Conservation (phyloP, 768 basidiomycete species). For the Boletus vermiculosoides region DNA sequence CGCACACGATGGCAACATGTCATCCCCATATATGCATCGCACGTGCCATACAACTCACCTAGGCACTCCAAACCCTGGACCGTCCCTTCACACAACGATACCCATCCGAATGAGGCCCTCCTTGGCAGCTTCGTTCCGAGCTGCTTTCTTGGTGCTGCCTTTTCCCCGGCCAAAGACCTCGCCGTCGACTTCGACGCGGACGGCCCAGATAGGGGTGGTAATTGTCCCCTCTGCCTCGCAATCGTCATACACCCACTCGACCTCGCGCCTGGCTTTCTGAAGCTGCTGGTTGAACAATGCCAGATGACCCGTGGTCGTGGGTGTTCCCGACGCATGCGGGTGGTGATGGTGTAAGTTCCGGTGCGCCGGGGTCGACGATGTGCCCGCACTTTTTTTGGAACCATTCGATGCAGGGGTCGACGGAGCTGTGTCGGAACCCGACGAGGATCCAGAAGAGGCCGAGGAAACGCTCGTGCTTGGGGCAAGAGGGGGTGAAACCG, state of each 20-base stretch:
- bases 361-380: slow-evolving; percentile 12
- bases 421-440: background rate
- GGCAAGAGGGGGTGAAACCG: slow-evolving; percentile 19
- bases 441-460: slow-evolving; percentile 1
- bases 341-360: background rate
- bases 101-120: slow-evolving; percentile 62
- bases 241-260: slow-evolving; percentile 74
- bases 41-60: slow-evolving; percentile 18
- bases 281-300: slow-evolving; percentile 79
- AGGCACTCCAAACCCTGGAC: slow-evolving; percentile 1
- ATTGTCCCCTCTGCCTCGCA: slow-evolving; percentile 45
- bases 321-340: slow-evolving; percentile 24
- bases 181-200: slow-evolving; percentile 61
- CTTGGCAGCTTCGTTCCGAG: slow-evolving; percentile 81
- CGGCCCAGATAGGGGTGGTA: slow-evolving; percentile 78
- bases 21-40: background rate
- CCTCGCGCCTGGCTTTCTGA: slow-evolving; percentile 51
- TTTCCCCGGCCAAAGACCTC: slow-evolving; percentile 58
- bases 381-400: background rate
- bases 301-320: slow-evolving; percentile 56
- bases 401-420: background rate
- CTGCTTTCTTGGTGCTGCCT: slow-evolving; percentile 76
- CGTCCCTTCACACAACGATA: slow-evolving; percentile 40
- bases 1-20: background rate
- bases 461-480: slow-evolving; percentile 23